Conservation (phyloP, 257 asterid species). For the Rauvolfia tetraphylla region DNA sequence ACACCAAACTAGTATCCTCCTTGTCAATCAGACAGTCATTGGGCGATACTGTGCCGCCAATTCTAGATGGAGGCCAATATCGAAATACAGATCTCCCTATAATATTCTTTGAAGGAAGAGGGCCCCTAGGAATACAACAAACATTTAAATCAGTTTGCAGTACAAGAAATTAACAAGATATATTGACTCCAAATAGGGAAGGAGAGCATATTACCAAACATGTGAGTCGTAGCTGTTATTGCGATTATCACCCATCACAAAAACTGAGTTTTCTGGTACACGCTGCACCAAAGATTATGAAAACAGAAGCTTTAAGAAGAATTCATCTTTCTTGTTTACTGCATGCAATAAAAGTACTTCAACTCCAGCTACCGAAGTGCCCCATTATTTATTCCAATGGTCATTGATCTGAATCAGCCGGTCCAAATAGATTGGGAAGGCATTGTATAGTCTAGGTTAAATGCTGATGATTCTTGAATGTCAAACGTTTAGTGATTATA, state of each 20-base stretch:
- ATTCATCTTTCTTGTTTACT: neutral
- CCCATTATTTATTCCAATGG: neutral
- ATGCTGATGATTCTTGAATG: neutral
- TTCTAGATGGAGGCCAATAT: constrained; percentile 85
- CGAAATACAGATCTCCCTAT: constrained; percentile 80
- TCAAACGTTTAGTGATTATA: neutral
- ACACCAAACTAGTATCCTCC: constrained; percentile 34
- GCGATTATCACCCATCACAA: constrained; percentile 96
- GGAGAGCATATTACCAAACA: constrained; percentile 59
- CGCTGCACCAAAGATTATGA: constrained; percentile 43
- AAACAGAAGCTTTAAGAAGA: constrained; percentile 11
- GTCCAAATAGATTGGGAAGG: neutral
- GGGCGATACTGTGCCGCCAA: constrained; percentile 69
- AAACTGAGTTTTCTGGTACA: constrained; percentile 73
- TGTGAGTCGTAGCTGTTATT: constrained; percentile 95
- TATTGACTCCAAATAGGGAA: constrained; percentile 12
- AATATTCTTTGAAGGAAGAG: constrained; percentile 80
- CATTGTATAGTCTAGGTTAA: neutral
- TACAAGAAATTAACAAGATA: constrained; percentile 12
- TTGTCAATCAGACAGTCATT: constrained; percentile 55
- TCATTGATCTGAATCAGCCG: neutral
- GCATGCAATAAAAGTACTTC: neutral
- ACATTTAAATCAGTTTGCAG: neutral
- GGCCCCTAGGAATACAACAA: constrained; percentile 50
- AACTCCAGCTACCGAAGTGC: neutral